A percentile compares a stretch with the other conserved stretches of the same genome.
Evolutionary conservation across 257 asterid genomes (phyloP).

Genomic region (Nemophila menziesii): DNA sequence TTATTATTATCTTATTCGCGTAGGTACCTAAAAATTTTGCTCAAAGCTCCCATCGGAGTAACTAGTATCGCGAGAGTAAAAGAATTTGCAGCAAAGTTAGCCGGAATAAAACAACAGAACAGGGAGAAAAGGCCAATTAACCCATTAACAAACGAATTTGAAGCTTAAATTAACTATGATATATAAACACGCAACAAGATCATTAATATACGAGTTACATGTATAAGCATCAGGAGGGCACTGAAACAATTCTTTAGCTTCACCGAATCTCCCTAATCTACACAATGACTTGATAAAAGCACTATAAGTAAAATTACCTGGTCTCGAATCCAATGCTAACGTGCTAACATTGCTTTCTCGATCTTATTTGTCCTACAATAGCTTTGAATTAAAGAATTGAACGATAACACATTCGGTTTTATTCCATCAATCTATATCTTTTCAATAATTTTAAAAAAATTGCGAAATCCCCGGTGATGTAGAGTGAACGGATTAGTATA

Average conservation of each 20-base stretch:
- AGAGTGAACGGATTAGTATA: constrained; percentile 57
- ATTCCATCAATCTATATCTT: constrained; percentile 64
- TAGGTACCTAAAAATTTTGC: no score
- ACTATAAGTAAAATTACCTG: constrained; percentile 60
- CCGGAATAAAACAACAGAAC: no score
- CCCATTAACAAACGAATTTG: no score
- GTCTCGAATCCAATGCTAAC: constrained; percentile 42
- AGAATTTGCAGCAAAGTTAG: no score
- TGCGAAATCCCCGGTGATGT: constrained; percentile 44
- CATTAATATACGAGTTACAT: constrained; percentile 39
- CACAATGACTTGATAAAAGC: constrained; percentile 62
- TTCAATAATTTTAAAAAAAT: constrained; percentile 47
- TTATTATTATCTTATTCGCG: no score
- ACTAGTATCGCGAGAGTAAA: no score
- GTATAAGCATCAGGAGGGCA: constrained; percentile 52
- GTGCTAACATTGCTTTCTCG: constrained; percentile 57
- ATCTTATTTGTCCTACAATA: constrained; percentile 48
- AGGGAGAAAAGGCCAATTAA: no score
- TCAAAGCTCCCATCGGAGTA: no score
- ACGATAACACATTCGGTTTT: constrained; percentile 56
- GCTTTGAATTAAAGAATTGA: constrained; percentile 59
- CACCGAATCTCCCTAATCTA: constrained; percentile 46
- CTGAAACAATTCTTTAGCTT: constrained; percentile 60
- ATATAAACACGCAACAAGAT: no score
- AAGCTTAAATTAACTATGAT: no score